Evolutionary conservation across 1,284 basidiomycete genomes (phyloP), one percentile per base, ranked within the genome.

Genomic region (Laetiporus sulphureus): DNA sequence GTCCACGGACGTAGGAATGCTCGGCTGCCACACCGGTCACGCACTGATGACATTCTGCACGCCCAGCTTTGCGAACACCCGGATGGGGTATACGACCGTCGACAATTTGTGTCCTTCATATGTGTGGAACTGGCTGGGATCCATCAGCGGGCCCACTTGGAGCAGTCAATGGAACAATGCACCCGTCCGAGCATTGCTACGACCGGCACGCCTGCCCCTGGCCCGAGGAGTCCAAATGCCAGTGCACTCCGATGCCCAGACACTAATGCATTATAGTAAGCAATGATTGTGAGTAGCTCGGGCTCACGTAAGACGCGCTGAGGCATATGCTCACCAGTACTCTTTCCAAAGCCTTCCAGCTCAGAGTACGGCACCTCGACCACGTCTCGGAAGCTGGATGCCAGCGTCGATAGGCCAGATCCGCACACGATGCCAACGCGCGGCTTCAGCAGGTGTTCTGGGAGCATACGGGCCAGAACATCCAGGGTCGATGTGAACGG

Each of bases 161-260:
- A 36, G n/a, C n/a, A n/a, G n/a, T n/a, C 16, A 34, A 40, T 20
- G 36, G 25, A 16, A 31, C 4, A 10, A 42, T 45, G 43, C 55
- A 88, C 86, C 53, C 88, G 71, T 49, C 89, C 88, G 18, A 91
- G 77, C 83, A 91, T 91, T 2, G 81, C 87, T 2, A 91, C 85
- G 2, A 87, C 86, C 0, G 88, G 83, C 0, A 84, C 71, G 12
- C 71, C 66, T 32, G 61, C 68, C 11, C 65, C 72, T 23, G 63
- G 59, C 1, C 85, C 80, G 49, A 91, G 66, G 29, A 80, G 62
- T 3, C 89, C 89, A 62, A 92, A 91, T 0, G 85, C 88, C 15
- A 92, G 69, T 6, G 70, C 62, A 45, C 84, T 88, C 60, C 77
- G 76, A 54, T 92, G 90, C 16, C 90, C 90, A 19, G 62, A 64